Percentiles rank a stretch among this genome's conserved stretches.
These are phyloP conservation scores for Endogone sp. DNA, from an alignment of 192 early-diverging fungal genomes.

Conservation along the genomic window DNA sequence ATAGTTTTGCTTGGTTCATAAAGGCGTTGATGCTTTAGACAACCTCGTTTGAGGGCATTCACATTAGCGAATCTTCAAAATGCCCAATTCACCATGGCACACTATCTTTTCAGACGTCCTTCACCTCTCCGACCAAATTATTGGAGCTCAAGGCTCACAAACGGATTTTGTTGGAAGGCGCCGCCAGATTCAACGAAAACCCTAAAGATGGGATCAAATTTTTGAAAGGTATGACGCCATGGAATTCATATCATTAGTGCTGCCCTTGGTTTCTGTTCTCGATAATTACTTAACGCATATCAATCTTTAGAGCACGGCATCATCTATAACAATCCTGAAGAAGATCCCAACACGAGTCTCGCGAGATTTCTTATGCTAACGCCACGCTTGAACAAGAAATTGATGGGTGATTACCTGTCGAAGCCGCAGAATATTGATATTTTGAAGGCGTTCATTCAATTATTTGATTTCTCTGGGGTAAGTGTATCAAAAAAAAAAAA, in stretches of 20 bases:
- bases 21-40: no score
- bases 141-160: slow-evolving; percentile 64
- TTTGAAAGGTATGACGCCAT: slow-evolving; percentile 54
- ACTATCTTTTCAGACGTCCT: no score
- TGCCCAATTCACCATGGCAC: no score
- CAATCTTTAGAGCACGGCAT: slow-evolving; percentile 32
- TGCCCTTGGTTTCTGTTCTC: not conserved
- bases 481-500: slow-evolving; percentile 19
- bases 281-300: slow-evolving; percentile 3
- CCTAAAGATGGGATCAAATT: slow-evolving; percentile 85
- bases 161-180: slow-evolving; percentile 72
- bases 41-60: no score
- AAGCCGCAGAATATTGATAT: slow-evolving; percentile 82
- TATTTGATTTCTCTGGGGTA: slow-evolving; percentile 86
- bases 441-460: slow-evolving; percentile 77
- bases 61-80: no score
- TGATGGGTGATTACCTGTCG: slow-evolving; percentile 86
- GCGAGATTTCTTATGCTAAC: slow-evolving; percentile 77
- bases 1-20: no score
- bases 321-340: slow-evolving; percentile 33
- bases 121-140: slow-evolving; percentile 24
- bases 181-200: slow-evolving; percentile 78
- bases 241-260: not conserved
- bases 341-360: slow-evolving; percentile 50
- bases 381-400: slow-evolving; percentile 80